These are phyloP conservation scores for Gloeophyllum trabeum DNA, from an alignment of 768 basidiomycete species.

Conservation along the genomic window DNA sequence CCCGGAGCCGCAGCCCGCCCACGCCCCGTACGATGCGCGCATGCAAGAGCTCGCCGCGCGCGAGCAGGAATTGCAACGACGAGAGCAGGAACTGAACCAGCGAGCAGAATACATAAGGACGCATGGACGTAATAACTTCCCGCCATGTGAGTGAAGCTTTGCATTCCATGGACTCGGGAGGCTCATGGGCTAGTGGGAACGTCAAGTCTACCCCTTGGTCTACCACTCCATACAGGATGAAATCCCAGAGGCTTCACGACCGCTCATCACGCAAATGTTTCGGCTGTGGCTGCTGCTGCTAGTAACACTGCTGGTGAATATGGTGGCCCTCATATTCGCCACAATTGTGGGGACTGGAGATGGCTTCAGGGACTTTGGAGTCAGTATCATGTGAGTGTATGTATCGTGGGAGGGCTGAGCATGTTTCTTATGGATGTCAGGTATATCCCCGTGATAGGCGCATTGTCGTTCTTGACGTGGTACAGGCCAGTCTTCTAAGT, in stretches of 20 bases:
- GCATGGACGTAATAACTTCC: constrained; percentile 90
- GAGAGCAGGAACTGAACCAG: constrained; percentile 64
- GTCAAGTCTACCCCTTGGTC: constrained; percentile 80
- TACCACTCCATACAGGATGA: constrained; percentile 89
- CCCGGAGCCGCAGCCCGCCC: constrained; percentile 34
- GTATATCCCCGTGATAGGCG: constrained; percentile 69
- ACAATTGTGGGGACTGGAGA: constrained; percentile 67
- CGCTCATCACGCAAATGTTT: constrained; percentile 78
- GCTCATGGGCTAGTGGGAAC: neutral
- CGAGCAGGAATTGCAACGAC: constrained; percentile 70
- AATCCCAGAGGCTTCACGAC: constrained; percentile 72
- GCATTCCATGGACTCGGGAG: constrained; percentile 1
- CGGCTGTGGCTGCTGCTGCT: constrained; percentile 90
- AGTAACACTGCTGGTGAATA: constrained; percentile 75
- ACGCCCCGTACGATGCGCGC: constrained; percentile 27
- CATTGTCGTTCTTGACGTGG: constrained; percentile 86
- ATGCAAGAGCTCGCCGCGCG: constrained; percentile 62
- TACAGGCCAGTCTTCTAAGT: constrained; percentile 64
- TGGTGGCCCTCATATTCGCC: constrained; percentile 83
- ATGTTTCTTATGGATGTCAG: constrained; percentile 23
- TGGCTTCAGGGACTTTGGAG: constrained; percentile 72
- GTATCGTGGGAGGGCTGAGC: constrained; percentile 3
- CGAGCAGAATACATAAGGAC: constrained; percentile 59
- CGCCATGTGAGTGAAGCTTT: constrained; percentile 51
- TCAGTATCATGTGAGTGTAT: constrained; percentile 62